Conservation (phyloP, 768 basidiomycete species). For the Tubosaeta brunneosetosa region DNA sequence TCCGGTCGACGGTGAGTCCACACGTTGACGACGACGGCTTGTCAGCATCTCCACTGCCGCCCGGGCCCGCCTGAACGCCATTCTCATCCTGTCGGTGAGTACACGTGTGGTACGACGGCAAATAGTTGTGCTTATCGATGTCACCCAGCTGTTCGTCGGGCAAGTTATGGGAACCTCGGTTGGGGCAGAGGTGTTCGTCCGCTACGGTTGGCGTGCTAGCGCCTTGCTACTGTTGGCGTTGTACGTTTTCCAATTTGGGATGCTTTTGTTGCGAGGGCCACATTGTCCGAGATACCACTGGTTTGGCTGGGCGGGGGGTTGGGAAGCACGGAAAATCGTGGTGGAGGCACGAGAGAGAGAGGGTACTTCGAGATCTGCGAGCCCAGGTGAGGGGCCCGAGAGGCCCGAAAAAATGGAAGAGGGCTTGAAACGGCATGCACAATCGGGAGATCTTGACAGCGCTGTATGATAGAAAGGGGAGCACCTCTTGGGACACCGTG, state of each 20-base stretch:
- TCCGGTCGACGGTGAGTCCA: not conserved
- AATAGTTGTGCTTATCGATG: not conserved
- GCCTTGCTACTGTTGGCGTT: slow-evolving; percentile 59
- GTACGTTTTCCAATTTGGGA: slow-evolving; percentile 48
- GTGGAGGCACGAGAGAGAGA: slow-evolving; percentile 16
- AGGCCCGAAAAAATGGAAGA: slow-evolving; percentile 8
- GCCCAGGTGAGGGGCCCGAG: slow-evolving; percentile 1
- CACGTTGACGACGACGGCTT: slow-evolving; percentile 2
- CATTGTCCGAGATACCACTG: slow-evolving; percentile 47
- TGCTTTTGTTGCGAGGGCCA: slow-evolving; percentile 66
- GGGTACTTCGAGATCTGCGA: not conserved
- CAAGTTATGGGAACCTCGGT: slow-evolving; percentile 81
- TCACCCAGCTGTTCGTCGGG: slow-evolving; percentile 55
- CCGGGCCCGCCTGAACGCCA: slow-evolving; percentile 70
- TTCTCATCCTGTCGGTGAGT: slow-evolving; percentile 64
- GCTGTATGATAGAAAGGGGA: not conserved
- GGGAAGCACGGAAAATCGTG: slow-evolving; percentile 39
- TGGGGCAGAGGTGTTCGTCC: slow-evolving; percentile 65
- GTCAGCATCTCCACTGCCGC: slow-evolving; percentile 40
- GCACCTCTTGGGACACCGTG: not conserved
- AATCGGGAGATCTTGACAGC: not conserved
- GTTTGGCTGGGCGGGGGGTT: slow-evolving; percentile 62
- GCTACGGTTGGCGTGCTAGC: slow-evolving; percentile 65
- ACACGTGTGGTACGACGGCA: not conserved
- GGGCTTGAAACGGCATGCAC: not conserved